Evolutionary conservation across 2,329 filamentous ascomycete species (phyloP).

Genomic region (Neonectria hederae): DNA sequence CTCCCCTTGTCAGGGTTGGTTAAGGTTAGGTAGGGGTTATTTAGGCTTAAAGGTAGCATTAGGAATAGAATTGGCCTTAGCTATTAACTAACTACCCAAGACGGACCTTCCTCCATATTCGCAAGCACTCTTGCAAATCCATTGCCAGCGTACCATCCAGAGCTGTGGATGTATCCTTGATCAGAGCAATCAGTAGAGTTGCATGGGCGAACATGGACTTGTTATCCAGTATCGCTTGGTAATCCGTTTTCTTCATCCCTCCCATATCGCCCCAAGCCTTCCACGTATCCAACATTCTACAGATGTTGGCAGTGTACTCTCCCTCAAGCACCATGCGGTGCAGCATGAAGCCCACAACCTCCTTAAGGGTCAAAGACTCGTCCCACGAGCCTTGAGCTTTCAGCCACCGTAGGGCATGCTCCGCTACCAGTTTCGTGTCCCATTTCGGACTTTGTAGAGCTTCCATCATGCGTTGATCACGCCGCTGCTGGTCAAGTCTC

Average conservation of each 20-base stretch:
- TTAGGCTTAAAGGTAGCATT: no score
- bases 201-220: slow-evolving; percentile 58
- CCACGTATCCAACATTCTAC: slow-evolving; percentile 60
- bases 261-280: slow-evolving; percentile 64
- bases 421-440: slow-evolving; percentile 58
- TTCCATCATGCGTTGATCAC: slow-evolving; percentile 57
- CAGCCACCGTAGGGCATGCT: slow-evolving; percentile 57
- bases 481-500: slow-evolving; percentile 52
- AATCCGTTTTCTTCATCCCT: slow-evolving; percentile 61
- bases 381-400: slow-evolving; percentile 43
- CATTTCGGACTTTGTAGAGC: slow-evolving; percentile 64
- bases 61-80: no score
- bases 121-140: slow-evolving; percentile 65
- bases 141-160: slow-evolving; percentile 59
- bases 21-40: no score
- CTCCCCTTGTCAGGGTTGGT: no score
- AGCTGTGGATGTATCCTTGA: slow-evolving; percentile 56
- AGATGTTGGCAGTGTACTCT: slow-evolving; percentile 53
- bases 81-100: slow-evolving; percentile 48
- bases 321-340: slow-evolving; percentile 63
- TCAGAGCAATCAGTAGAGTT: slow-evolving; percentile 57
- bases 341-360: slow-evolving; percentile 57
- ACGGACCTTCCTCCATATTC: slow-evolving; percentile 63
- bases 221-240: slow-evolving; percentile 50
- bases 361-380: slow-evolving; percentile 45